Percentiles rank a stretch among this genome's conserved stretches.
phyloP scores from a whole-genome alignment of 768 basidiomycete genomes.

The Rhizopogon vesiculosus region DNA sequence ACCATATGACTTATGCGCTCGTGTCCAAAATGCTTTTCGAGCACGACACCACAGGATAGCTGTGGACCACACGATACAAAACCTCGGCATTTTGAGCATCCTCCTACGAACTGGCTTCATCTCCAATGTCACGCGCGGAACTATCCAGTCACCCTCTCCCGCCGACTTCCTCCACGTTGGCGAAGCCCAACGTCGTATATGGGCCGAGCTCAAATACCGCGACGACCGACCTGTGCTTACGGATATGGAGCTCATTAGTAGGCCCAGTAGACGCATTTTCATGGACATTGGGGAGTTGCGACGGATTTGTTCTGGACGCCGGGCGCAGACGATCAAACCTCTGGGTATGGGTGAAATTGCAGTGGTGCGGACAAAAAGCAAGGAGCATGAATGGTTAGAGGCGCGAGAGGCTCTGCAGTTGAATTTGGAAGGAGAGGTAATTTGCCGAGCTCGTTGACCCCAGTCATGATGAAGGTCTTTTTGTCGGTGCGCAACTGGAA shows the following conservation, averaged over 20 bases:
- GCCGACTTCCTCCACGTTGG: conserved; percentile 50
- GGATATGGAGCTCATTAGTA: conserved; percentile 77
- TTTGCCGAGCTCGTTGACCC: conserved; percentile 67
- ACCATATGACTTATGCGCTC: conserved; percentile 86
- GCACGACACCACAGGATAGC: conserved; percentile 76
- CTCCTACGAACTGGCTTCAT: conserved; percentile 90
- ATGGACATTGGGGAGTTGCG: conserved; percentile 72
- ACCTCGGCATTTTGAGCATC: conserved; percentile 88
- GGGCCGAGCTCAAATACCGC: conserved; percentile 93
- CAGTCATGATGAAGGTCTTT: not conserved
- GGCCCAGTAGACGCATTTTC: conserved; percentile 75
- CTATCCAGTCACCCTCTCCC: conserved; percentile 60
- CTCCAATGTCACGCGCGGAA: conserved; percentile 77
- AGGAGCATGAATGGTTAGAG: conserved; percentile 83
- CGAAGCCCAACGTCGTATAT: conserved; percentile 75
- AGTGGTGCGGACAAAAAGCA: conserved; percentile 68
- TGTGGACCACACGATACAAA: conserved; percentile 81
- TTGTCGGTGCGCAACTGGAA: not conserved
- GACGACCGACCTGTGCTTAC: conserved; percentile 82
- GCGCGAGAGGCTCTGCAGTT: conserved; percentile 86
- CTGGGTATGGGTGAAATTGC: conserved; percentile 92
- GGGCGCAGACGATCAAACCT: conserved; percentile 77
- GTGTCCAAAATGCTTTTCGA: conserved; percentile 87
- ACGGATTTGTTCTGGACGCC: conserved; percentile 74
- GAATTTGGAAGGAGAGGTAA: conserved; percentile 77